Conservation (phyloP, 352 stramenopile species). For the Pelagophyceae sp. region DNA sequence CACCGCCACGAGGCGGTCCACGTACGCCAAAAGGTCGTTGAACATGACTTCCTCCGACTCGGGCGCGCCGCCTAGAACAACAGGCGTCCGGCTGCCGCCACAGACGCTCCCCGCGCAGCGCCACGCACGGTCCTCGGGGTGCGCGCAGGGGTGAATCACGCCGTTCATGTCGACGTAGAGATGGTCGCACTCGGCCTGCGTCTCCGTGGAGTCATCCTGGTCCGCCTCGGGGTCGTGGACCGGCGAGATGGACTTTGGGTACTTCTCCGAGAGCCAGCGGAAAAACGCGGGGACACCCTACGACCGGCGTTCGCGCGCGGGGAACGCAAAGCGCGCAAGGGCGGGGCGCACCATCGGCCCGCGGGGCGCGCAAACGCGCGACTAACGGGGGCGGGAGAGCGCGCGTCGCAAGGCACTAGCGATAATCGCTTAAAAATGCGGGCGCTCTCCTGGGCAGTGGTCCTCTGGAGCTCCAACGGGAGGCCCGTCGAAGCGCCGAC, state of each 20-base stretch:
- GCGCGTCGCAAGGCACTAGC: too few species aligned
- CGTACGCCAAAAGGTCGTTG: slow-evolving; percentile 79
- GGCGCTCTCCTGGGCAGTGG: too few species aligned
- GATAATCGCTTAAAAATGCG: too few species aligned
- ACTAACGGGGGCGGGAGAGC: too few species aligned
- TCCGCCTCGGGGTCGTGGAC: slow-evolving; percentile 76
- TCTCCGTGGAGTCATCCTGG: slow-evolving; percentile 62
- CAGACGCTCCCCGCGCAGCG: background rate
- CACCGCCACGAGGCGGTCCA: slow-evolving; percentile 87
- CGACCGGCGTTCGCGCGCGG: background rate
- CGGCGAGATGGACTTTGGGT: slow-evolving; percentile 76
- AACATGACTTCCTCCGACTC: slow-evolving; percentile 97
- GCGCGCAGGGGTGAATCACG: slow-evolving; percentile 97
- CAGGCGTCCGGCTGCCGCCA: slow-evolving; percentile 11
- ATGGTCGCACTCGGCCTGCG: slow-evolving; percentile 81
- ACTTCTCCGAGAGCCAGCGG: slow-evolving; percentile 97
- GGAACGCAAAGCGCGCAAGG: background rate
- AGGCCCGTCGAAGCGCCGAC: too few species aligned
- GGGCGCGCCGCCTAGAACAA: slow-evolving; percentile 44
- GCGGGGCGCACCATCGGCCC: too few species aligned
- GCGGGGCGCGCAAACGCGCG: too few species aligned
- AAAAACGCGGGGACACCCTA: slow-evolving; percentile 97
- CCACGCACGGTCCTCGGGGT: slow-evolving; percentile 73
- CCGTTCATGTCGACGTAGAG: slow-evolving; percentile 99
- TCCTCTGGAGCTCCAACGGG: too few species aligned